A percentile compares a stretch with the other conserved stretches of the same genome.
phyloP scores from a whole-genome alignment of 441 rosid species.

The Rhodomyrtus psidioides region DNA sequence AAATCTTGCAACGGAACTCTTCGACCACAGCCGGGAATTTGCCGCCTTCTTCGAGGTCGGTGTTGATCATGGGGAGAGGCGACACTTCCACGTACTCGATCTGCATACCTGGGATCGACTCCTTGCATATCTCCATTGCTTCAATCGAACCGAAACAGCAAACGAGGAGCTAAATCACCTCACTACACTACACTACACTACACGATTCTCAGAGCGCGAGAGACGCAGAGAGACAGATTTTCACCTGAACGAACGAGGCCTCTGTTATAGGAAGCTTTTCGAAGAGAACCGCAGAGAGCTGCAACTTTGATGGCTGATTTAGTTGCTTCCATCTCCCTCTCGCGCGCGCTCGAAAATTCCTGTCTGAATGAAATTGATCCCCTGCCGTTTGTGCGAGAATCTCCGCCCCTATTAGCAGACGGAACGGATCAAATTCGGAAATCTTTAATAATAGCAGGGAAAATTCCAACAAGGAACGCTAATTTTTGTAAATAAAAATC shows the following conservation, averaged over 20 bases:
- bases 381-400: background rate
- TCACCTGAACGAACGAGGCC: constrained; percentile 69
- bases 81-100: constrained; percentile 56
- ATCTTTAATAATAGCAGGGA: too few species aligned
- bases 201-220: background rate
- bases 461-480: too few species aligned
- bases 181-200: background rate
- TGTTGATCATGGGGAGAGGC: constrained; percentile 60
- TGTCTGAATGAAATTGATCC: background rate
- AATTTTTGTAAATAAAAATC: too few species aligned
- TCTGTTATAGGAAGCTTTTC: constrained; percentile 46
- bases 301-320: constrained; percentile 52
- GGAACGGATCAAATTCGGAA: too few species aligned
- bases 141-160: background rate
- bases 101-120: constrained; percentile 44
- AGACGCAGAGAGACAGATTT: too few species aligned
- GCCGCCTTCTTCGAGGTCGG: constrained; percentile 65
- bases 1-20: constrained; percentile 52
- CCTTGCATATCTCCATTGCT: constrained; percentile 42
- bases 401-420: background rate
- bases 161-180: background rate
- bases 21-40: constrained; percentile 51
- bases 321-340: constrained; percentile 22
- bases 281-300: constrained; percentile 68
- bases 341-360: background rate